Evolutionary conservation across 805 yeast species (phyloP).

Genomic region (Pichia exigua): DNA sequence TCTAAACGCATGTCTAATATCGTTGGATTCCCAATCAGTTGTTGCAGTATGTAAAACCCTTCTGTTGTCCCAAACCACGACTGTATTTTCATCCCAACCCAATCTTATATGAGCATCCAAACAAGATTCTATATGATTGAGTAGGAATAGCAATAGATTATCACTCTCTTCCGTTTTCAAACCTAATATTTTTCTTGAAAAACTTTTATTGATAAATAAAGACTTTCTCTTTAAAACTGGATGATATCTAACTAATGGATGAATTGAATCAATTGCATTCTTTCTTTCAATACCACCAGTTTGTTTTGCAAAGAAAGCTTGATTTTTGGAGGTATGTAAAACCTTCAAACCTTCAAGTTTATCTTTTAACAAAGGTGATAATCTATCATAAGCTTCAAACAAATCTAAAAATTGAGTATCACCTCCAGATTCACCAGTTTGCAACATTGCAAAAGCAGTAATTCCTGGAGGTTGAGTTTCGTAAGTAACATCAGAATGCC

Average conservation of each 20-base stretch:
- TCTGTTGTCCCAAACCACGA: slow-evolving; percentile 77
- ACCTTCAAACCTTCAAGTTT: slow-evolving; percentile 56
- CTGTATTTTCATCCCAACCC: slow-evolving; percentile 60
- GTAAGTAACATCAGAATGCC: slow-evolving; percentile 73
- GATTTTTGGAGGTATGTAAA: slow-evolving; percentile 63
- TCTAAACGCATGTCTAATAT: slow-evolving; percentile 64
- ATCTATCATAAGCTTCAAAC: slow-evolving; percentile 60
- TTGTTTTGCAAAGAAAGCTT: slow-evolving; percentile 48
- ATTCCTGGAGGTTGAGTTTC: slow-evolving; percentile 68
- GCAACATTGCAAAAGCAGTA: slow-evolving; percentile 59
- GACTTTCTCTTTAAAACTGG: slow-evolving; percentile 63
- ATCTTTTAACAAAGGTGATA: slow-evolving; percentile 58
- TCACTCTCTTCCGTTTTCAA: slow-evolving; percentile 67
- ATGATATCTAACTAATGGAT: slow-evolving; percentile 65
- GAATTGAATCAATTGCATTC: slow-evolving; percentile 51
- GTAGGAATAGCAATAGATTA: slow-evolving; percentile 48
- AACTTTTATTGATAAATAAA: slow-evolving; percentile 50
- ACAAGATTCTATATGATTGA: slow-evolving; percentile 40
- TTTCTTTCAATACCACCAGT: slow-evolving; percentile 63
- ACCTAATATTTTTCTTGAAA: slow-evolving; percentile 61
- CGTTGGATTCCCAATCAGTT: slow-evolving; percentile 63
- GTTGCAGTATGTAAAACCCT: slow-evolving; percentile 61
- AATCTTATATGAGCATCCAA: slow-evolving; percentile 65
- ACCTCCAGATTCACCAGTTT: slow-evolving; percentile 58
- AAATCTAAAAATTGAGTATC: slow-evolving; percentile 69